A percentile compares a stretch with the other conserved stretches of the same genome.
Evolutionary conservation across 2,329 filamentous ascomycete genomes (phyloP).

Genomic region (Septoria linicola): DNA sequence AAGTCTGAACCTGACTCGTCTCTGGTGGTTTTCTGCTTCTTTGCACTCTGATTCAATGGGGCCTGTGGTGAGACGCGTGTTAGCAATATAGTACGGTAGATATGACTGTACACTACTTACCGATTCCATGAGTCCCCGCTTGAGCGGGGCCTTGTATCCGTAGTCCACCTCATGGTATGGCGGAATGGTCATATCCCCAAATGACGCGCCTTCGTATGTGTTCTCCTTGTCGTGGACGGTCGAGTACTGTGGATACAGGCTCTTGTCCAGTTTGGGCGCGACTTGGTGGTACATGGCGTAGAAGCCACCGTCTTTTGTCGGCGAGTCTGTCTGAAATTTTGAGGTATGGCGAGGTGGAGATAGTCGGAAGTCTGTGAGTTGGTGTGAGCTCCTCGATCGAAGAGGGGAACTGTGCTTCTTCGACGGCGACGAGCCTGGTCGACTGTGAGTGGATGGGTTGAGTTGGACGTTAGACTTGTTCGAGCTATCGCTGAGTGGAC

Average conservation of each 20-base stretch:
- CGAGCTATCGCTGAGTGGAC: constrained; percentile 46
- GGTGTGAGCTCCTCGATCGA: constrained; percentile 60
- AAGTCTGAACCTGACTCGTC: constrained; percentile 50
- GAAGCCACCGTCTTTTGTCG: constrained; percentile 59
- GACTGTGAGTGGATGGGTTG: constrained; percentile 56
- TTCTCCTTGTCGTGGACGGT: constrained; percentile 28
- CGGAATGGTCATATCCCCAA: constrained; percentile 40
- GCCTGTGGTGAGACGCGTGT: too few species aligned
- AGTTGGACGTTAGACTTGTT: constrained; percentile 64
- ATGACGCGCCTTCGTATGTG: constrained; percentile 30
- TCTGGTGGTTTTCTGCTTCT: constrained; percentile 65
- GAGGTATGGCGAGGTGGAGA: constrained; percentile 59
- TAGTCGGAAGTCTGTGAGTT: constrained; percentile 67
- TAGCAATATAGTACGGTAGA: too few species aligned
- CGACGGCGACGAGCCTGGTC: constrained; percentile 64
- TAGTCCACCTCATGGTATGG: constrained; percentile 47
- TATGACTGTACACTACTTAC: constrained; percentile 39
- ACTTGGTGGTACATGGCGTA: constrained; percentile 39
- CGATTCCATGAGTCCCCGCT: constrained; percentile 65
- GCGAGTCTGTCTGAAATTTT: constrained; percentile 62
- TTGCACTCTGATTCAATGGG: constrained; percentile 60
- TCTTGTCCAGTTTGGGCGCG: constrained; percentile 22
- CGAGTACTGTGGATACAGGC: constrained; percentile 20
- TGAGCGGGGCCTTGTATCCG: constrained; percentile 47
- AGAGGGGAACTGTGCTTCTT: constrained; percentile 64